Evolutionary conservation across 257 asterid genomes (phyloP).

Genomic region (Capsicum chinense): DNA sequence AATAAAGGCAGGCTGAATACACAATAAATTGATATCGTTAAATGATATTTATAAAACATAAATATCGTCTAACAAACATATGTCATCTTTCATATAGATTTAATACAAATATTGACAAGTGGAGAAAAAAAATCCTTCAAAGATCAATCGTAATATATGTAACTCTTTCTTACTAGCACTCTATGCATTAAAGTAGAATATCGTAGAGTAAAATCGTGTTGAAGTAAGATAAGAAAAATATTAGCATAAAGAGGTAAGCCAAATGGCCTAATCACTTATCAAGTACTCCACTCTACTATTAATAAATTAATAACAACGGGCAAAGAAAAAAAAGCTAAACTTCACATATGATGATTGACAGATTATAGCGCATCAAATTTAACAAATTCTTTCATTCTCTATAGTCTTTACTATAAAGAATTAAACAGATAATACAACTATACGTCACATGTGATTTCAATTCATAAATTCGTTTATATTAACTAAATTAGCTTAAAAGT

Average conservation of each 20-base stretch:
- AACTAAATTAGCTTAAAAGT: not conserved
- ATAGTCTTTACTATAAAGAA: not conserved
- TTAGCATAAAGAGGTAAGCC: not conserved
- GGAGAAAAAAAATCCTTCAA: not conserved
- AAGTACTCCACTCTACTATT: not conserved
- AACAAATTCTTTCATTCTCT: too few relatives aligned
- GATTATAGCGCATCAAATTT: not conserved
- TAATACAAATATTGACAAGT: not conserved
- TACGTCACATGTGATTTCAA: too few relatives aligned
- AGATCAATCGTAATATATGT: not conserved
- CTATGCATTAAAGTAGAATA: not conserved
- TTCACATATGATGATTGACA: not conserved
- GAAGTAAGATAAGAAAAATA: not conserved
- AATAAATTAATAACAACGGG: not conserved
- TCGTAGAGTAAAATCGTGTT: not conserved
- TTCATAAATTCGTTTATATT: too few relatives aligned
- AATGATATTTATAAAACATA: not conserved
- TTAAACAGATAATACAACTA: too few relatives aligned
- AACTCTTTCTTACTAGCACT: not conserved
- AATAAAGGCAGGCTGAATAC: not conserved
- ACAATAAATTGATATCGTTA: not conserved
- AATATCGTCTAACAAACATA: not conserved
- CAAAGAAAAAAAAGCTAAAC: not conserved
- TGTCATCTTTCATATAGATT: not conserved
- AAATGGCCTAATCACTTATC: slow-evolving; percentile 10